Percentiles rank a stretch among this genome's conserved stretches.
These are phyloP conservation scores for Amaranthus hypochondriacus DNA, from an alignment of 148 eudicot genomes.

Conservation along the genomic window DNA sequence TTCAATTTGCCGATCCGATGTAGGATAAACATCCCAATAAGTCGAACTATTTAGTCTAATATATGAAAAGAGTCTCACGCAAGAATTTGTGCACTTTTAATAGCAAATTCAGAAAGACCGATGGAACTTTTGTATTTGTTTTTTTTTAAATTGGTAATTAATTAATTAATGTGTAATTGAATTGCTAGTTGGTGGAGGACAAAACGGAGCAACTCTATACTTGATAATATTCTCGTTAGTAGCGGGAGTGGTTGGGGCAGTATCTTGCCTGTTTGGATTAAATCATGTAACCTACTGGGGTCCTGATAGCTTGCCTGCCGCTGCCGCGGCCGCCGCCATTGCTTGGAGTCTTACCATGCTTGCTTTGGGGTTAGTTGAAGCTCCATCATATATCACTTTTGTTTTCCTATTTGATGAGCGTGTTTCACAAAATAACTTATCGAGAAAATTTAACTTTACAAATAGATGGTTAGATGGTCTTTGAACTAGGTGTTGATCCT, in stretches of 20 bases:
- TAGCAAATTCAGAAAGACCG: no score
- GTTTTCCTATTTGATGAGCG: neutral
- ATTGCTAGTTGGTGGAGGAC: conserved; percentile 18
- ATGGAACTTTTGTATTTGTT: no score
- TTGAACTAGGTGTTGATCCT: no score
- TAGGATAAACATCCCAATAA: no score
- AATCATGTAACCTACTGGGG: conserved; percentile 32
- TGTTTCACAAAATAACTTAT: neutral
- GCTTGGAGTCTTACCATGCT: conserved; percentile 43
- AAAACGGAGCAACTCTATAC: conserved; percentile 23
- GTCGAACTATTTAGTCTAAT: no score
- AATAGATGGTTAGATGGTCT: no score
- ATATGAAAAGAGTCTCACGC: no score
- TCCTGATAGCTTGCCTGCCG: conserved; percentile 31
- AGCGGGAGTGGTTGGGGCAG: conserved; percentile 37
- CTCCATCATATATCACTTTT: neutral
- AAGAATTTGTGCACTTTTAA: no score
- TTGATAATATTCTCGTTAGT: conserved; percentile 29
- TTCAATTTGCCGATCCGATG: no score
- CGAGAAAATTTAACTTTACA: no score
- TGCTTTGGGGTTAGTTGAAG: conserved; percentile 28
- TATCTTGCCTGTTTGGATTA: conserved; percentile 33
- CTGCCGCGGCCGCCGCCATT: conserved; percentile 28
- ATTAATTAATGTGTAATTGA: neutral
- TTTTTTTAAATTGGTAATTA: no score